Evolutionary conservation across 371 early-diverging fungal species (phyloP), one percentile per base, ranked within the genome.

Genomic region (Rhizopus arrhizus): DNA sequence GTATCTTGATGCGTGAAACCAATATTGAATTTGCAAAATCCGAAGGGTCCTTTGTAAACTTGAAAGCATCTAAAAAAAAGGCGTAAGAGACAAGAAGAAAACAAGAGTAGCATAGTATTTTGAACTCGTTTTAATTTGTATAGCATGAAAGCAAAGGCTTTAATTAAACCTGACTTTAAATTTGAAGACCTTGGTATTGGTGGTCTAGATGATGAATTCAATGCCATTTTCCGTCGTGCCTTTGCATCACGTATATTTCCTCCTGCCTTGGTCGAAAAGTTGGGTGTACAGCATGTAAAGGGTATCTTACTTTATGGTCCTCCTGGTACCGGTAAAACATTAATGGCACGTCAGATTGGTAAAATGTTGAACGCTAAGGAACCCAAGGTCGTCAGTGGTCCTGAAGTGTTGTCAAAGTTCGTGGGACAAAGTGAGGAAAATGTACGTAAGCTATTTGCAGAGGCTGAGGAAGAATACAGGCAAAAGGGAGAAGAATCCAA

Each of bases 381-480:
- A 49, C 99, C 99, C 43, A 90, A 94, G 68, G 93, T 99, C 58
- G 98, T 99, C 38, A 98, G 97, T 80, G 99, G 99, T 5, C 99
- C 99, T 9, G 99, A 99, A 78, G 91, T 99, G 9, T 76, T 99
- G 50, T 97, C 96, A 79, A 99, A 98, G 69, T 99, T 91, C 77
- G 99, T 99, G n/a, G 99, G 99, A 51, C 96, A 98, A 68, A 95
- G 95, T 31, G 99, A 99, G 79, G 98, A 99, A 71, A 99, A 99
- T 67, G 91, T 99, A 35, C 90, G 99, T 54, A 97, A 99, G 72
- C 78, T 99, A 53, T 99, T 99, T 83, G 91, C 89, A 11, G 95
- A 95, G 62, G 99, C 99, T 8, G 99, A 99, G 72, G 87, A 85
- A 56, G 98, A 95, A 82, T 99, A 97, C 82, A 93, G 94, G 72